These are phyloP conservation scores for Aspergillus neoniger DNA, from an alignment of 2,329 filamentous ascomycete species.

Conservation along the genomic window DNA sequence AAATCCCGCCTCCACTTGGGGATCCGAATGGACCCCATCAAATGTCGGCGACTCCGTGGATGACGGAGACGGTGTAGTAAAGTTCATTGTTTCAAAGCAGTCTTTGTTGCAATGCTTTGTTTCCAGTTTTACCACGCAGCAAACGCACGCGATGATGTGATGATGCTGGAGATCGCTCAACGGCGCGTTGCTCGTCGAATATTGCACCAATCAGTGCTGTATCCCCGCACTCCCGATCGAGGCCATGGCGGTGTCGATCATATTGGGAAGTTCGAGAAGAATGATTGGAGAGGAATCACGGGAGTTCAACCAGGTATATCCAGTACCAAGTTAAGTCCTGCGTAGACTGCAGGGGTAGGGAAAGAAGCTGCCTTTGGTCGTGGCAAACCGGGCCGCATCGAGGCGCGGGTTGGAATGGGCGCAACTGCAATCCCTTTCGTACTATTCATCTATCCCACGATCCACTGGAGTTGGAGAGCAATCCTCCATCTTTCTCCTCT, in stretches of 20 bases:
- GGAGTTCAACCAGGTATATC: too few species aligned
- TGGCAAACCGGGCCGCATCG: slow-evolving; percentile 7
- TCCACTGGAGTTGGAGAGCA: too few species aligned
- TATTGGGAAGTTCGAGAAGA: background rate
- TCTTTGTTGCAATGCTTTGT: background rate
- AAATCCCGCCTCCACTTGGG: background rate
- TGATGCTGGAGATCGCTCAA: background rate
- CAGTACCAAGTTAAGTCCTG: too few species aligned
- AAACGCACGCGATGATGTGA: background rate
- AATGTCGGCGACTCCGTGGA: background rate
- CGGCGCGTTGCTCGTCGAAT: slow-evolving; percentile 27
- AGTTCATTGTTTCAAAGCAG: background rate
- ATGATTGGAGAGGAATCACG: too few species aligned
- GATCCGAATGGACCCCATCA: background rate
- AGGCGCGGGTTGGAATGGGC: slow-evolving; percentile 2
- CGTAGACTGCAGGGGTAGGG: too few species aligned
- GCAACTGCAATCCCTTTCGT: background rate
- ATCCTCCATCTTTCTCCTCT: background rate
- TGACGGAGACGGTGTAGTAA: too few species aligned
- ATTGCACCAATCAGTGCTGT: slow-evolving; percentile 29
- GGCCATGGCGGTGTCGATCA: slow-evolving; percentile 32
- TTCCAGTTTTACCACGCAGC: background rate
- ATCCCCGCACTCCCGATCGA: slow-evolving; percentile 27
- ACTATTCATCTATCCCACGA: background rate
- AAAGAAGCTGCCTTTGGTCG: slow-evolving; percentile 8